phyloP scores from a whole-genome alignment of 768 basidiomycete species.

The Butyriboletus loyo region DNA sequence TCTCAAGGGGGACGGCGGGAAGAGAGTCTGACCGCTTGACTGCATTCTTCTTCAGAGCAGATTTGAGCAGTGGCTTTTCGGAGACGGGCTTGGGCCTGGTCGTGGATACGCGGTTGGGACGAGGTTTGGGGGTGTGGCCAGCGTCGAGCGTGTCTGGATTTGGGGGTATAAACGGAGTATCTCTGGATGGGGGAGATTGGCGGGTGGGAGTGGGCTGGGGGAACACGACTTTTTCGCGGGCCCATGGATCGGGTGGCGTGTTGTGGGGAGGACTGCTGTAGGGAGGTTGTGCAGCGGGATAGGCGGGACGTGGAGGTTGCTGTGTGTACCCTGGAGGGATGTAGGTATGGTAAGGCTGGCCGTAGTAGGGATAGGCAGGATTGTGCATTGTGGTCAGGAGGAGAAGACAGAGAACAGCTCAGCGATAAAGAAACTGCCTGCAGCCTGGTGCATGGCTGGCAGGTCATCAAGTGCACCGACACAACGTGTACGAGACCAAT shows the following conservation, averaged over 20 bases:
- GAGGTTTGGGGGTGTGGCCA: slow-evolving; percentile 27
- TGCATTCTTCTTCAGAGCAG: slow-evolving; percentile 54
- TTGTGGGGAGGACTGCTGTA: slow-evolving; percentile 31
- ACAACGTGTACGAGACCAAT: slow-evolving; percentile 25
- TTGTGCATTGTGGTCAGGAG: slow-evolving; percentile 27
- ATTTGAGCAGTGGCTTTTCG: slow-evolving; percentile 44
- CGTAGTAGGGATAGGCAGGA: slow-evolving; percentile 45
- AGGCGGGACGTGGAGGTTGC: slow-evolving; percentile 16
- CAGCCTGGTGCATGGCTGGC: slow-evolving; percentile 21
- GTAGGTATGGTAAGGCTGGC: slow-evolving; percentile 41
- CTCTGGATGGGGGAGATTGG: slow-evolving; percentile 18
- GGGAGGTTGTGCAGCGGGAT: slow-evolving; percentile 4
- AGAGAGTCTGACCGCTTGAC: slow-evolving; percentile 25
- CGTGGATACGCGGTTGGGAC: slow-evolving; percentile 36
- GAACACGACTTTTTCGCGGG: slow-evolving; percentile 34
- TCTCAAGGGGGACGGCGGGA: slow-evolving; percentile 27
- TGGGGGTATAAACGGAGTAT: slow-evolving; percentile 25
- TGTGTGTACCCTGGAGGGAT: slow-evolving; percentile 31
- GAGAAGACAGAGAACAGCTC: slow-evolving; percentile 1
- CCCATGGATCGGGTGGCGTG: slow-evolving; percentile 31
- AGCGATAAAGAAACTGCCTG: slow-evolving; percentile 15
- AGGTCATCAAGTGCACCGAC: slow-evolving; percentile 7
- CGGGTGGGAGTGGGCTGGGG: slow-evolving; percentile 23
- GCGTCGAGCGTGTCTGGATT: slow-evolving; percentile 19
- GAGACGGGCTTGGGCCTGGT: slow-evolving; percentile 21